These are phyloP conservation scores for Malus hybrid DNA, from an alignment of 331 rosid species.

Conservation along the genomic window DNA sequence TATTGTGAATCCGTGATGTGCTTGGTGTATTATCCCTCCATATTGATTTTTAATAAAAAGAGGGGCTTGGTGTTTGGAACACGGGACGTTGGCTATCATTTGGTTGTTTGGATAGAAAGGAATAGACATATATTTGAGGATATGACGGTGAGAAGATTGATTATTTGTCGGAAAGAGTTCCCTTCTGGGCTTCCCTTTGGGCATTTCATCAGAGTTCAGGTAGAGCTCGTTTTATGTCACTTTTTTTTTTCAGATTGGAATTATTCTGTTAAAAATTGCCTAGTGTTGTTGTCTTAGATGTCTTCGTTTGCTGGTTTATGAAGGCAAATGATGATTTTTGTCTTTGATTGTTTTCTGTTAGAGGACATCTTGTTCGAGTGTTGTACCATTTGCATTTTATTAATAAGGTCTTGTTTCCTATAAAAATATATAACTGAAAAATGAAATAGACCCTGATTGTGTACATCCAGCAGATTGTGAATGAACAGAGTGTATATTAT, in stretches of 20 bases:
- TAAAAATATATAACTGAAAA: background rate
- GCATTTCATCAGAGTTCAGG: background rate
- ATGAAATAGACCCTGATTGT: background rate
- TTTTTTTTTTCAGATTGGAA: background rate
- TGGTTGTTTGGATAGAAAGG: background rate
- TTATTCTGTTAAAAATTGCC: background rate
- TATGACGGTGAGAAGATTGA: background rate
- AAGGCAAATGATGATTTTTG: background rate
- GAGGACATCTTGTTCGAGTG: background rate
- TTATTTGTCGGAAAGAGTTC: background rate
- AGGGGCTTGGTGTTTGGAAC: background rate
- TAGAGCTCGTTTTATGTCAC: background rate
- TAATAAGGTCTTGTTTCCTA: background rate
- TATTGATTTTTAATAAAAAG: background rate
- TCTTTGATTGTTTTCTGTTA: background rate
- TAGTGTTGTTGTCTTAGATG: background rate
- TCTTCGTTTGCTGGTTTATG: background rate
- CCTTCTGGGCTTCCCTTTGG: background rate
- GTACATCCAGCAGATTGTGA: background rate
- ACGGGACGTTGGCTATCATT: background rate
- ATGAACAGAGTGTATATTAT: background rate
- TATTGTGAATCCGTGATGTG: background rate
- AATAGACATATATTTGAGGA: background rate
- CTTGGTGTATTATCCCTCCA: background rate
- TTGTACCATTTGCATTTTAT: background rate